phyloP scores from a whole-genome alignment of 2,329 filamentous ascomycete genomes.

The Monilinia laxa region DNA sequence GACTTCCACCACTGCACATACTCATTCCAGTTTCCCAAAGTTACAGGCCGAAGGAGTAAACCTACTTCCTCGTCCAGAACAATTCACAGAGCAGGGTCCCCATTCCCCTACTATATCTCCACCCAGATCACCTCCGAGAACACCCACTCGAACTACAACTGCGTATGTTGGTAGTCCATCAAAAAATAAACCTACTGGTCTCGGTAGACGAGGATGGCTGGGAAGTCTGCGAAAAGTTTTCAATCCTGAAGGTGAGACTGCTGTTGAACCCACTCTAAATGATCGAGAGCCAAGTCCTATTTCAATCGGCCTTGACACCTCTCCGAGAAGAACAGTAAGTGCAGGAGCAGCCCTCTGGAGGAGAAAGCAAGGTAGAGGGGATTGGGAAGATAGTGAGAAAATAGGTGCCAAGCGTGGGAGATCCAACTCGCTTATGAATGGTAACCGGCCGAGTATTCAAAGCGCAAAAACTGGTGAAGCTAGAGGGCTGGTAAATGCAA shows the following conservation, averaged over 20 bases:
- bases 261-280: not conserved
- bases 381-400: conserved; percentile 48
- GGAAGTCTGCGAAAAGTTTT: conserved; percentile 56
- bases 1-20: conserved; percentile 39
- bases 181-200: conserved; percentile 49
- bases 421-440: conserved; percentile 32
- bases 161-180: conserved; percentile 52
- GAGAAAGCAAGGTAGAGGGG: conserved; percentile 51
- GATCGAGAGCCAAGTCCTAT: conserved; percentile 32
- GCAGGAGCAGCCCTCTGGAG: conserved; percentile 49
- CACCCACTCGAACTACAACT: conserved; percentile 27
- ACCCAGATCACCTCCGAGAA: conserved; percentile 24
- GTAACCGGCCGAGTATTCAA: conserved; percentile 4
- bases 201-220: conserved; percentile 51
- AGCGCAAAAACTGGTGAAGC: conserved; percentile 8
- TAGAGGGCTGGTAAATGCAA: not conserved
- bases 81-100: not conserved
- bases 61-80: conserved; percentile 35
- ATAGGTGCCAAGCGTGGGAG: conserved; percentile 14
- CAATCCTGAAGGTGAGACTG: conserved; percentile 14
- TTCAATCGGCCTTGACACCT: conserved; percentile 28
- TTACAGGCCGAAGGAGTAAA: conserved; percentile 38
- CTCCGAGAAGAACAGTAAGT: conserved; percentile 46
- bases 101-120: not conserved
- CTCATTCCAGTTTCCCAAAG: conserved; percentile 35